A percentile compares a stretch with the other conserved stretches of the same genome.
These are phyloP conservation scores for Aspergillus bertholletiae DNA, from an alignment of 495 filamentous ascomycete species.

Conservation along the genomic window DNA sequence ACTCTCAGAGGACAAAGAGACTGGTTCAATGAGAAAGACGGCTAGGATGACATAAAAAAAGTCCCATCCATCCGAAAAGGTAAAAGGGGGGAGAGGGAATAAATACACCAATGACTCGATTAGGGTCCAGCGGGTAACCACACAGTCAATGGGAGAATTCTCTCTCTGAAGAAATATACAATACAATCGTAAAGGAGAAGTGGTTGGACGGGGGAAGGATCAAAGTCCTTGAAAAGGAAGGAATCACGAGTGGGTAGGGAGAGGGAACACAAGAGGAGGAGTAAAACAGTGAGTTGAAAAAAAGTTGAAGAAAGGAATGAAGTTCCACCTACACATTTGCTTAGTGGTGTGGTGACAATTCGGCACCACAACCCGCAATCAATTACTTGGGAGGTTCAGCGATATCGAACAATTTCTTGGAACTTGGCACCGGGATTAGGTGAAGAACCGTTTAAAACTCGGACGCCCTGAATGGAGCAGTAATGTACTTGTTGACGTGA, in stretches of 20 bases:
- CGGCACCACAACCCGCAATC: conserved; percentile 8
- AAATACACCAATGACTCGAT: background rate
- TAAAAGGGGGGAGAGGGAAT: background rate
- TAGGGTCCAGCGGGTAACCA: background rate
- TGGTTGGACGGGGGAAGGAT: conserved; percentile 4
- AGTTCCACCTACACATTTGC: conserved; percentile 18
- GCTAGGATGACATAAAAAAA: background rate
- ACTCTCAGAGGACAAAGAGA: background rate
- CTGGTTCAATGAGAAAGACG: too few relatives aligned
- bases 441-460: background rate
- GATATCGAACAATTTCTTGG: background rate
- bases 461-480: background rate
- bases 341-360: conserved; percentile 10
- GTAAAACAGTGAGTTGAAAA: background rate
- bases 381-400: background rate
- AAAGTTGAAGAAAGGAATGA: conserved; percentile 10
- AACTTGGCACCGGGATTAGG: background rate
- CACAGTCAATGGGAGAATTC: too few relatives aligned
- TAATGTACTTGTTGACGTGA: background rate
- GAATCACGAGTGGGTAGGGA: conserved; percentile 16
- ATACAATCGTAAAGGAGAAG: conserved; percentile 7
- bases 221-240: conserved; percentile 4
- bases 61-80: background rate
- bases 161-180: background rate
- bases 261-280: background rate